Conservation (phyloP, 75 land plant species). For the Isoetes taiwanensis region DNA sequence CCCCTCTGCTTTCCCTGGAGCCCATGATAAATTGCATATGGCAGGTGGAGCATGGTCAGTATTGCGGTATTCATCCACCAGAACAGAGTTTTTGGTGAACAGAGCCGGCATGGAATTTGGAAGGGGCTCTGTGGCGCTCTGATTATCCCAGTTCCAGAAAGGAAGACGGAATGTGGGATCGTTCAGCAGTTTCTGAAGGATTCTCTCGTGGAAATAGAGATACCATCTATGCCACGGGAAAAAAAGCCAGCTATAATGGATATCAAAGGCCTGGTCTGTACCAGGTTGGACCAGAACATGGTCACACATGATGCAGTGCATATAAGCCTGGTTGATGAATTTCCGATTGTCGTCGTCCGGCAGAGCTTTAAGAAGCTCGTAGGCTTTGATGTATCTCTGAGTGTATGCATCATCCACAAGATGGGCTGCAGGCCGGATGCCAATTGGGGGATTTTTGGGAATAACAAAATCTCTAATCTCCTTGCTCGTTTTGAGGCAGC, state of each 20-base stretch:
- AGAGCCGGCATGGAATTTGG: conserved; percentile 11
- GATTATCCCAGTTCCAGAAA: conserved; percentile 59
- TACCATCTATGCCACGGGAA: neutral
- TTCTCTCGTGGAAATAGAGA: conserved; percentile 15
- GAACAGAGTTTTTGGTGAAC: conserved; percentile 15
- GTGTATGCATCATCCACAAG: neutral
- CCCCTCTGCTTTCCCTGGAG: neutral
- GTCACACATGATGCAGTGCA: too few species aligned
- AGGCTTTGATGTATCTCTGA: neutral
- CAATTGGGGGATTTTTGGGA: too few species aligned
- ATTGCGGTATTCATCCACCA: conserved; percentile 30
- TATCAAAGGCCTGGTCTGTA: neutral
- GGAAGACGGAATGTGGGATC: conserved; percentile 49
- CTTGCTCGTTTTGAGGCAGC: too few species aligned
- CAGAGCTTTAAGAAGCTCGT: neutral
- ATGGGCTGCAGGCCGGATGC: neutral
- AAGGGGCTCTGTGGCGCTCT: conserved; percentile 27
- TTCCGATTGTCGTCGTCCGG: neutral
- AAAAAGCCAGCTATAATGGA: neutral
- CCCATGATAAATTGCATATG: neutral
- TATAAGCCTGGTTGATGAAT: neutral
- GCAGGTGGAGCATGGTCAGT: conserved; percentile 19
- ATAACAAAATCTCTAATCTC: too few species aligned
- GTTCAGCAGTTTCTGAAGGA: conserved; percentile 34
- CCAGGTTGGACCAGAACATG: neutral